Evolutionary conservation across 2,329 filamentous ascomycete genomes (phyloP).

Genomic region (Amphichorda felina): DNA sequence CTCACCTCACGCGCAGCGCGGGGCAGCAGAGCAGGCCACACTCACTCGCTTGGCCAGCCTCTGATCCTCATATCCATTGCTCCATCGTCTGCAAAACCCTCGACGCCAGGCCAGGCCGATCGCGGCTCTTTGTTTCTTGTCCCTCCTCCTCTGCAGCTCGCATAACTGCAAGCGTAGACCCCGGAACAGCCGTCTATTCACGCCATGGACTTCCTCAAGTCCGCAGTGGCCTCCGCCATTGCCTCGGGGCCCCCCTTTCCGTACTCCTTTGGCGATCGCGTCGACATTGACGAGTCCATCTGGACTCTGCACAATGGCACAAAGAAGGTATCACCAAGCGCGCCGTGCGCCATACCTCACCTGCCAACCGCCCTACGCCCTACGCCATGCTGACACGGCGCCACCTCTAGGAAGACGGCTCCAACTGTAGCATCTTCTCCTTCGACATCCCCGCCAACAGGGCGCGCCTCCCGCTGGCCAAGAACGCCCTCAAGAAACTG

Average conservation of each 20-base stretch:
- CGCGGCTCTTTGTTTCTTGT: too few relatives aligned
- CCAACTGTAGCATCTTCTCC: slow-evolving; percentile 90
- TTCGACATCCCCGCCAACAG: slow-evolving; percentile 81
- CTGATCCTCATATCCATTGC: too few relatives aligned
- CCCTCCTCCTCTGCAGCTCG: too few relatives aligned
- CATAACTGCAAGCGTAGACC: too few relatives aligned
- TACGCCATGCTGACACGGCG: not conserved
- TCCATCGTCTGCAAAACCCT: too few relatives aligned
- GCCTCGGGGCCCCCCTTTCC: slow-evolving; percentile 89
- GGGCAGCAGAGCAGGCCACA: too few relatives aligned
- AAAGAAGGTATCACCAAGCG: slow-evolving; percentile 61
- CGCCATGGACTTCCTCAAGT: slow-evolving; percentile 93
- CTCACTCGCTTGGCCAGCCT: too few relatives aligned
- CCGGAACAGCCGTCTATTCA: not conserved
- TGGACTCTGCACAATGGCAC: slow-evolving; percentile 96
- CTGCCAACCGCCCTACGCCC: not conserved
- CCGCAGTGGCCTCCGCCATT: slow-evolving; percentile 91
- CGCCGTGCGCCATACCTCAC: not conserved
- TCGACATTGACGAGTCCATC: slow-evolving; percentile 86
- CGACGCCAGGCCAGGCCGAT: too few relatives aligned
- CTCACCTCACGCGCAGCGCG: too few relatives aligned
- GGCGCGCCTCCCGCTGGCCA: slow-evolving; percentile 72
- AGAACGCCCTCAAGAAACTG: slow-evolving; percentile 88
- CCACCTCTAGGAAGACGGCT: slow-evolving; percentile 67
- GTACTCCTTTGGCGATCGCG: slow-evolving; percentile 83